Evolutionary conservation across 176 grass and related monocot genomes (phyloP).

Genomic region (Oryza nivara): DNA sequence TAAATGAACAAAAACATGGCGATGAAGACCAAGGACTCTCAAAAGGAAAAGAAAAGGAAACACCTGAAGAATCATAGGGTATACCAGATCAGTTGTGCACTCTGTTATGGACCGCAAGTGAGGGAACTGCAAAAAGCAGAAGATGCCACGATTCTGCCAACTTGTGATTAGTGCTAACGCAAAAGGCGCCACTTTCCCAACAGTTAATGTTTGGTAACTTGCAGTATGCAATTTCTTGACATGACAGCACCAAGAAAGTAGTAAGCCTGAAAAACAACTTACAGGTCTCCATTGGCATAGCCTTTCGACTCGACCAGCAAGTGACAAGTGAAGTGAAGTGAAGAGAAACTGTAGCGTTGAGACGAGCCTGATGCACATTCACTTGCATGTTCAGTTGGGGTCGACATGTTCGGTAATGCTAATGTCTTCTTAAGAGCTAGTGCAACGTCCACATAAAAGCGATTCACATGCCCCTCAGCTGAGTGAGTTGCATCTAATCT

Average conservation of each 20-base stretch:
- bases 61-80: constrained; percentile 21
- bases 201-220: constrained; percentile 35
- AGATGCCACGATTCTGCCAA: constrained; percentile 24
- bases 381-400: background rate
- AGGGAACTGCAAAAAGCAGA: constrained; percentile 20
- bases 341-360: background rate
- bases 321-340: constrained; percentile 25
- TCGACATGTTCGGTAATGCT: constrained; percentile 5
- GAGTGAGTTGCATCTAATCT: constrained; percentile 30
- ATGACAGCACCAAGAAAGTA: constrained; percentile 24
- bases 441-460: constrained; percentile 24
- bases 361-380: background rate
- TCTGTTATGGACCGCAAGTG: constrained; percentile 25
- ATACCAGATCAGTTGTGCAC: constrained; percentile 24
- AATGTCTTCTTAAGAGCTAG: constrained; percentile 21
- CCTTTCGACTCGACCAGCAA: background rate
- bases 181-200: constrained; percentile 30
- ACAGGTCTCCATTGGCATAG: background rate
- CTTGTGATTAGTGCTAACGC: constrained; percentile 19
- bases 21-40: background rate
- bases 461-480: constrained; percentile 5
- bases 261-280: background rate
- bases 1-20: background rate
- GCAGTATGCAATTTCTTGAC: constrained; percentile 25
- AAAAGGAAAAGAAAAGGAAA: background rate